Conservation (phyloP, 352 stramenopile species). For the Pythium folliculosum region DNA sequence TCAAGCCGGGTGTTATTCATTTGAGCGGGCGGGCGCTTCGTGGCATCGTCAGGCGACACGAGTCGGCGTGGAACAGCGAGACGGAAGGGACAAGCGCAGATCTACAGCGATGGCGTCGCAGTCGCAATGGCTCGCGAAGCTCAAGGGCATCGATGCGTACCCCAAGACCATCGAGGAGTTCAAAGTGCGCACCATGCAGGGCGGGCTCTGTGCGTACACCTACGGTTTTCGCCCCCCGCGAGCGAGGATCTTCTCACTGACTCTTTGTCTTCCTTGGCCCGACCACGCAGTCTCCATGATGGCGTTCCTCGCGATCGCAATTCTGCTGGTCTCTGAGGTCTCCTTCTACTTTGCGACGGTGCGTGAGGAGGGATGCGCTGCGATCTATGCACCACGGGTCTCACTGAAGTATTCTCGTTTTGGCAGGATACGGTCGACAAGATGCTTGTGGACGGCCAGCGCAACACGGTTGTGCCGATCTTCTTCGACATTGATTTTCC, state of each 20-base stretch:
- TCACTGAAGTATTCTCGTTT: no score
- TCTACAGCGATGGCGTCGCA: conserved; percentile 23
- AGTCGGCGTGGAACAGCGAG: background rate
- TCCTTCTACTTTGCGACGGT: conserved; percentile 75
- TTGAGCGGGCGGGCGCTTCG: conserved; percentile 12
- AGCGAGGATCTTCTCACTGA: background rate
- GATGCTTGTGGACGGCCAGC: conserved; percentile 79
- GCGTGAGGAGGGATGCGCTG: background rate
- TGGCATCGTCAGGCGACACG: conserved; percentile 17
- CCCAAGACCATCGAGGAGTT: conserved; percentile 90
- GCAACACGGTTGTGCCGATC: conserved; percentile 70
- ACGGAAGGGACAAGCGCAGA: background rate
- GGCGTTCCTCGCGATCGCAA: conserved; percentile 62
- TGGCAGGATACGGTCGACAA: conserved; percentile 79
- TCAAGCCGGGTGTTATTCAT: conserved; percentile 14
- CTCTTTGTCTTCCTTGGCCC: conserved; percentile 2
- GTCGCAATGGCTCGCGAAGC: conserved; percentile 34
- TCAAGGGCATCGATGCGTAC: conserved; percentile 72
- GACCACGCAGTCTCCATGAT: conserved; percentile 62
- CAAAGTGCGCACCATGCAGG: conserved; percentile 84
- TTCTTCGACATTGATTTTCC: conserved; percentile 86
- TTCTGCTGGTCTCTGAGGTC: conserved; percentile 75
- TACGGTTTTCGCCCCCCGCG: background rate
- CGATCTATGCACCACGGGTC: no score
- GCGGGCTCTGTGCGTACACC: conserved; percentile 62